Conservation (phyloP, 305 asterid species). For the Rubia occidens region DNA sequence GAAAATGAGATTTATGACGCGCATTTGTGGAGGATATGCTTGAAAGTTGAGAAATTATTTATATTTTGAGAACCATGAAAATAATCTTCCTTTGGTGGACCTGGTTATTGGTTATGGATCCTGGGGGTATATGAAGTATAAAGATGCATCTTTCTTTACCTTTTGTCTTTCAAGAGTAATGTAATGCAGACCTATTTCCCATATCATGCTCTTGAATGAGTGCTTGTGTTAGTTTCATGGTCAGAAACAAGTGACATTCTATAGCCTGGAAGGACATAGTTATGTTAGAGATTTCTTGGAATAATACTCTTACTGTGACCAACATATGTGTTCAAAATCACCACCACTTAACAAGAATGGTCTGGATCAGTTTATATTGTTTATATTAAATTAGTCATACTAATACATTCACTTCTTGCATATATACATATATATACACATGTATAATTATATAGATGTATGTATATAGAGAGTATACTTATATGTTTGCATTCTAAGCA, state of each 20-base stretch:
- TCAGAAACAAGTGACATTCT: not conserved
- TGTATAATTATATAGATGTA: too few species aligned
- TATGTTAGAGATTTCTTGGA: not conserved
- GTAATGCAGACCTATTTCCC: not conserved
- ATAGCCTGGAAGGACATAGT: not conserved
- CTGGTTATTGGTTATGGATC: not conserved
- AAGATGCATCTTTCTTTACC: not conserved
- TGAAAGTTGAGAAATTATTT: not conserved
- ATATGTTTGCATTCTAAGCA: conserved; percentile 10
- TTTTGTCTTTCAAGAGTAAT: not conserved
- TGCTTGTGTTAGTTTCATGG: not conserved
- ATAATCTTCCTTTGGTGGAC: not conserved
- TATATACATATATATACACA: not conserved
- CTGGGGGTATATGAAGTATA: not conserved
- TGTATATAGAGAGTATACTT: too few species aligned
- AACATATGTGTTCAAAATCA: not conserved
- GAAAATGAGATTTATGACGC: not conserved
- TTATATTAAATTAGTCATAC: not conserved
- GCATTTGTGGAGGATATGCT: not conserved
- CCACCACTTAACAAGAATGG: not conserved
- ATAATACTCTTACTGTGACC: not conserved
- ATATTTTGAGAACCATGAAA: not conserved
- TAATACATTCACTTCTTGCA: not conserved
- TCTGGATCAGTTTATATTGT: not conserved
- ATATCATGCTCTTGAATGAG: not conserved